Percentiles rank a stretch among this genome's conserved stretches.
Evolutionary conservation across 306 rosid genomes (phyloP).

Genomic region (Prunus mume): DNA sequence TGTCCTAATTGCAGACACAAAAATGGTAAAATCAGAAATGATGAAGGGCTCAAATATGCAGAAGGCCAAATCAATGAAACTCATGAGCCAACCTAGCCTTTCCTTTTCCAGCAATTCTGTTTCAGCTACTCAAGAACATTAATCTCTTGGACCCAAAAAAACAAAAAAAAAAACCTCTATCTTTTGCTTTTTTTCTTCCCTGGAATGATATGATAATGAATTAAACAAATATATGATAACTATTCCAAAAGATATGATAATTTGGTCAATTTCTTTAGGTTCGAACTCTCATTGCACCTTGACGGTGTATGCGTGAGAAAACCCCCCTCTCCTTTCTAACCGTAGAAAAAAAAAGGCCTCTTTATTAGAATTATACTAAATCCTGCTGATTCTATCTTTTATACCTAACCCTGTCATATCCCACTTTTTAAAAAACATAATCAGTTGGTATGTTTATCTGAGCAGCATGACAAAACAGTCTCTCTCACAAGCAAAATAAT

Average conservation of each 20-base stretch:
- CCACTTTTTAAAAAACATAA: constrained; percentile 30
- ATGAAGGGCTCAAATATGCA: background rate
- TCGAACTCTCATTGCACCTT: too few relatives aligned
- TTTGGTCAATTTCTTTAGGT: too few relatives aligned
- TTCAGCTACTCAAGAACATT: background rate
- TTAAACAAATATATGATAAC: too few relatives aligned
- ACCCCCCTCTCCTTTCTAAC: too few relatives aligned
- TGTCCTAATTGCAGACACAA: constrained; percentile 8
- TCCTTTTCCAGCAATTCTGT: constrained; percentile 5
- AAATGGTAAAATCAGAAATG: constrained; percentile 7
- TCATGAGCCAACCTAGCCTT: background rate
- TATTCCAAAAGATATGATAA: too few relatives aligned
- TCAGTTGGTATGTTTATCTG: constrained; percentile 33
- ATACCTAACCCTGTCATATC: constrained; percentile 43
- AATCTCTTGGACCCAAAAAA: background rate
- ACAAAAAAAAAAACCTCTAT: background rate
- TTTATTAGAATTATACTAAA: constrained; percentile 24
- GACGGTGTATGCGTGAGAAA: too few relatives aligned
- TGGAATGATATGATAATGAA: background rate
- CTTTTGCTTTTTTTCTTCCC: background rate
- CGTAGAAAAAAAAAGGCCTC: background rate
- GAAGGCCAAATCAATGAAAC: background rate
- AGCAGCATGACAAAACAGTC: constrained; percentile 61
- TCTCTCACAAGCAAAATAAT: constrained; percentile 61
- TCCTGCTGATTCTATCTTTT: constrained; percentile 34